Evolutionary conservation across 2,329 filamentous ascomycete species (phyloP).

Genomic region (Zasmidium cellare): DNA sequence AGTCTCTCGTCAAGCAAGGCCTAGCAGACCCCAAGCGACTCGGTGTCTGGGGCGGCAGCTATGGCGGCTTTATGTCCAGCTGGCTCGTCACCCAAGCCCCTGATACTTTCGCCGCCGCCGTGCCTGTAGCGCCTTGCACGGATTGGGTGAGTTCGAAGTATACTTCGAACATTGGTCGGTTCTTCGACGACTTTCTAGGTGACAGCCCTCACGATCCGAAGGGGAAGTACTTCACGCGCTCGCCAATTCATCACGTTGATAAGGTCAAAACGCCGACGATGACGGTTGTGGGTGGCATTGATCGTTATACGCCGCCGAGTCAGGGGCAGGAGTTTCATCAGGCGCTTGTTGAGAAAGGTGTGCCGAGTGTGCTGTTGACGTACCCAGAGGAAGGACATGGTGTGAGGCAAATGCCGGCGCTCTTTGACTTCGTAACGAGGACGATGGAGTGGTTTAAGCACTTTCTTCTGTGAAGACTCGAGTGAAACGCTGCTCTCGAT

Average conservation of each 20-base stretch:
- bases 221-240: neutral
- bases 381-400: neutral
- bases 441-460: neutral
- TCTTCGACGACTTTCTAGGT: neutral
- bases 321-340: neutral
- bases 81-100: neutral
- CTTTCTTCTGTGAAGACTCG: neutral
- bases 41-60: neutral
- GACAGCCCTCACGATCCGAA: neutral
- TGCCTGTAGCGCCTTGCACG: neutral
- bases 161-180: neutral
- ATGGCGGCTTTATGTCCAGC: neutral
- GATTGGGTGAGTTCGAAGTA: neutral
- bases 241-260: neutral
- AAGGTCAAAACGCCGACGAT: neutral
- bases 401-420: neutral
- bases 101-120: neutral
- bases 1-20: neutral
- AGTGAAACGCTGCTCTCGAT: no score
- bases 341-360: neutral
- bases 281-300: neutral
- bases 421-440: neutral
- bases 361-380: neutral
- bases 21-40: neutral
- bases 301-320: neutral